Evolutionary conservation across 2,329 filamentous ascomycete species (phyloP), one percentile per base, ranked within the genome.

Genomic region (Nannizziopsis barbatae): DNA sequence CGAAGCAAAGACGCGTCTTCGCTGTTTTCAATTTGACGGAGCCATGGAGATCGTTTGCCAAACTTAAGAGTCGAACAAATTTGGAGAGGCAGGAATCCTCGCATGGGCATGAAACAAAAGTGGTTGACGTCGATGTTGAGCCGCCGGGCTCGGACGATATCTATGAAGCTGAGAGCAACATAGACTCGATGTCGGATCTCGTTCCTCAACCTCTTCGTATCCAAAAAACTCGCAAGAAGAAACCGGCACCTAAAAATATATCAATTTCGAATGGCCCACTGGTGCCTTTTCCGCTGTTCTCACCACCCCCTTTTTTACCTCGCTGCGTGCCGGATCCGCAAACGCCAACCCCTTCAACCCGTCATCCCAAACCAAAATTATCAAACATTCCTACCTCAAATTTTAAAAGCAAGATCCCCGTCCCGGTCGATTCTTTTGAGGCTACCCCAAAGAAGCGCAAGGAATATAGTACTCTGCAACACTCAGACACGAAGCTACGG

Each of bases 141-240:
- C 17, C 18, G 10, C 45, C 45, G 8, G 30, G 30, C 10, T 35
- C 8, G 9, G 38, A 47, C n/a, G 18, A 47, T 42, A 42, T 42
- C 17, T 14, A 17, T 11, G 45, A 39, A 36, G 39, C 32, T 32
- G 47, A 45, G 8, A 14, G 3, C 2, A 20, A 31, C n/a, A 11
- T 35, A 17, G 30, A 39, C 11, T 50, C 39, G 5, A 22, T 11
- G 35, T 36, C 45, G 7, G 30, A 50, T 2, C 52, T 62, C 14
- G 50, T 59, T 32, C 62, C 62, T 1, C 51, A 53, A 12, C 62
- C 62, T 1, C 54, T 65, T 10, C 51, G 52, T 5, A 51, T 65
- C 5, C 52, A 51, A 15, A 63, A 62, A 50, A 20, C 44, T 6
- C 48, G 45, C 31, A 47, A 47, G 8, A 51, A 51, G 15, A 32